Conservation (phyloP, 768 basidiomycete species). For the Xerocomus potaroensis region DNA sequence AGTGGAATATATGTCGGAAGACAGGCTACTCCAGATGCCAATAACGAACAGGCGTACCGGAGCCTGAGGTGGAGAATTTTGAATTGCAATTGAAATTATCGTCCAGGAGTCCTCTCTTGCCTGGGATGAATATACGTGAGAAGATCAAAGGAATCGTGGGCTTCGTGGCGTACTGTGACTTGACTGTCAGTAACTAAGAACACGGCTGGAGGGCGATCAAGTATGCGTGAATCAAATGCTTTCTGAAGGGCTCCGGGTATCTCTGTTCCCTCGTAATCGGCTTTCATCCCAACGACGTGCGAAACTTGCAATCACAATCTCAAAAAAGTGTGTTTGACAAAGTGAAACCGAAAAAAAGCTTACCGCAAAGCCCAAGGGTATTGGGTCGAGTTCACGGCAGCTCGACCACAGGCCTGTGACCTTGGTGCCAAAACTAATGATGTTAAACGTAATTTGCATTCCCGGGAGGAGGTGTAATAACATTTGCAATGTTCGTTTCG, state of each 20-base stretch:
- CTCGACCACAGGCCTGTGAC: constrained; percentile 33
- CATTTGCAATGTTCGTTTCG: constrained; percentile 43
- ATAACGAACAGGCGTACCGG: constrained; percentile 52
- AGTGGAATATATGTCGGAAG: constrained; percentile 47
- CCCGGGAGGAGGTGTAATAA: constrained; percentile 48
- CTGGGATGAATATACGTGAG: constrained; percentile 3
- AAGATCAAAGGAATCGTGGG: neutral
- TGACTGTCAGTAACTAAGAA: constrained; percentile 61
- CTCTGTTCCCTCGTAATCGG: constrained; percentile 51
- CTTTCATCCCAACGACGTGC: constrained; percentile 38
- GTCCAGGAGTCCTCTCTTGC: constrained; percentile 9
- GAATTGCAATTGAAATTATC: constrained; percentile 31
- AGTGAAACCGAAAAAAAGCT: constrained; percentile 4
- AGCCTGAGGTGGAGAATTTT: constrained; percentile 22
- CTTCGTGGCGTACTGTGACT: constrained; percentile 24
- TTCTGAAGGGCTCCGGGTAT: constrained; percentile 37
- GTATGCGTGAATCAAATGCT: constrained; percentile 35
- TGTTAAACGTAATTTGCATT: constrained; percentile 45
- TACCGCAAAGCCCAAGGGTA: constrained; percentile 36
- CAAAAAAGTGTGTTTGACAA: constrained; percentile 4
- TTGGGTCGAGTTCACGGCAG: constrained; percentile 32
- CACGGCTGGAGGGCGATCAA: constrained; percentile 40
- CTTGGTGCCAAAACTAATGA: constrained; percentile 47
- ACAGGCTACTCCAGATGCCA: constrained; percentile 50
- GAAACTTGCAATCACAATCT: constrained; percentile 29